phyloP scores from a whole-genome alignment of 1,284 basidiomycete genomes.

The Heterobasidion annosum region DNA sequence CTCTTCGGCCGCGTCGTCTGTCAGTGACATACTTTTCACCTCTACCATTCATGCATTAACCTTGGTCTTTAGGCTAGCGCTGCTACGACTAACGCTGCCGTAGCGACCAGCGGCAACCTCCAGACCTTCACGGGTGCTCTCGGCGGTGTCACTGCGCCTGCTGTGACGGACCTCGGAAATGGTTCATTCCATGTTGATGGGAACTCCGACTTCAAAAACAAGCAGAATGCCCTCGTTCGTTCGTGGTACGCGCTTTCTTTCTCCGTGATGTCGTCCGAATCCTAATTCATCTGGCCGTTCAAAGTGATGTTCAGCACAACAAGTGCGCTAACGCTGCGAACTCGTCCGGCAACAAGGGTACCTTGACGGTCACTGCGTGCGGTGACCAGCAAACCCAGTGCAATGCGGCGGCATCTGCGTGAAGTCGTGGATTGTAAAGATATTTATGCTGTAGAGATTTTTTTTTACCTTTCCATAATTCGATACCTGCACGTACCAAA shows the following conservation, averaged over 20 bases:
- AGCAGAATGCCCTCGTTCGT: conserved; percentile 40
- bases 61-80: conserved; percentile 23
- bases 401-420: conserved; percentile 7
- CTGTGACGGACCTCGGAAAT: conserved; percentile 34
- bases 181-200: conserved; percentile 36
- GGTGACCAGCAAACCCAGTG: conserved; percentile 39
- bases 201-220: conserved; percentile 41
- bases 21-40: conserved; percentile 20
- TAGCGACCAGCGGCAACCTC: conserved; percentile 25
- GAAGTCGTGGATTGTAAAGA: neutral
- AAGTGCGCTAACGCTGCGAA: conserved; percentile 29
- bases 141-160: conserved; percentile 32
- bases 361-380: conserved; percentile 40
- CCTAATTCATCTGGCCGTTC: neutral
- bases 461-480: neutral
- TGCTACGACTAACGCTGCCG: conserved; percentile 13
- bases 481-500: neutral
- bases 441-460: neutral
- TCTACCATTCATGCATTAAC: conserved; percentile 9
- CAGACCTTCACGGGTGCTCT: conserved; percentile 50
- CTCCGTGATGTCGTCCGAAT: neutral
- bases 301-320: conserved; percentile 49
- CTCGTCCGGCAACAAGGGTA: conserved; percentile 24
- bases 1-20: conserved; percentile 18
- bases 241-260: conserved; percentile 22